These are phyloP conservation scores for Penicillium sp. DNA, from an alignment of 2,329 filamentous ascomycete genomes.

Conservation along the genomic window DNA sequence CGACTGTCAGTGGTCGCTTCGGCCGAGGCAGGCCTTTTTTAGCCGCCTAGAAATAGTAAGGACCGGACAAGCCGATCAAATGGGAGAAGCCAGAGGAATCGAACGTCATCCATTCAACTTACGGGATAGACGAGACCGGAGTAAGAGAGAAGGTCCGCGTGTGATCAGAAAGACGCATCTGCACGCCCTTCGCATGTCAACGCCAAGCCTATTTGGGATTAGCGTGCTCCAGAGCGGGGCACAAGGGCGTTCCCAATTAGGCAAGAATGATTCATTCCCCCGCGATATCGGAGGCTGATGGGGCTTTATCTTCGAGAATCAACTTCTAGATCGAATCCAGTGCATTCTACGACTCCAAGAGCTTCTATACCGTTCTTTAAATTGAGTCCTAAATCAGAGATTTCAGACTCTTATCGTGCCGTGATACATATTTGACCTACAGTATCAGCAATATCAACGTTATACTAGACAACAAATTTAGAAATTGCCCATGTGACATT, in stretches of 20 bases:
- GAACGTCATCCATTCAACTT: constrained; percentile 2
- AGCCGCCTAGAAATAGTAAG: not conserved
- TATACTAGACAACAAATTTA: too few relatives aligned
- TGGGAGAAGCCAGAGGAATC: not conserved
- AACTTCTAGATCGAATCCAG: not conserved
- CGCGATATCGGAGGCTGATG: constrained; percentile 13
- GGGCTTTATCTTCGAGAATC: not conserved
- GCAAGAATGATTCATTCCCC: constrained; percentile 1
- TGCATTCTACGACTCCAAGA: not conserved
- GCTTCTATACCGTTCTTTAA: not conserved
- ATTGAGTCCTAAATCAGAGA: not conserved
- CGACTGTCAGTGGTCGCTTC: constrained; percentile 3
- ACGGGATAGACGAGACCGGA: constrained; percentile 7
- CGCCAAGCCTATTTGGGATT: constrained; percentile 25
- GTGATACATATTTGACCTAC: too few relatives aligned
- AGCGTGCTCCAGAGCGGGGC: not conserved
- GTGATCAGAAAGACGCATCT: constrained; percentile 12
- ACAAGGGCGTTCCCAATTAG: not conserved
- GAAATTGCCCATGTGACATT: not conserved
- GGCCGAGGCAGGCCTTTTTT: not conserved
- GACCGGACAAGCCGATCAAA: not conserved
- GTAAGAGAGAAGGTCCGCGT: constrained; percentile 5
- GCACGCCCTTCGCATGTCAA: constrained; percentile 35
- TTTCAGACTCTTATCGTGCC: not conserved
- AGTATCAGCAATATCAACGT: too few relatives aligned